Percentiles rank a stretch among this genome's conserved stretches.
phyloP scores from a whole-genome alignment of 768 basidiomycete genomes.

The Vararia minispora region DNA sequence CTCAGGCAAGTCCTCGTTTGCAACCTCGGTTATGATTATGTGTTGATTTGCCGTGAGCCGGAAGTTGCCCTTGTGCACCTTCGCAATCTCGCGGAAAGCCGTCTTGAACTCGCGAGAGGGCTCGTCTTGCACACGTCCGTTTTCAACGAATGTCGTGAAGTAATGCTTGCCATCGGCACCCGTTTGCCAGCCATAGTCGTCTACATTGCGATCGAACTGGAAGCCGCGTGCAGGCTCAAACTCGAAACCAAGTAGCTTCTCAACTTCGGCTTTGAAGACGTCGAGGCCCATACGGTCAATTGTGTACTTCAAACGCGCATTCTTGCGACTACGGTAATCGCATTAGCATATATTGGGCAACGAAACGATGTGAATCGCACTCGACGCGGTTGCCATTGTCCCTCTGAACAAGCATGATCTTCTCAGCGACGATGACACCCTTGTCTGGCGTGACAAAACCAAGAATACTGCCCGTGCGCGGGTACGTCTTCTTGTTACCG shows the following conservation, averaged over 20 bases:
- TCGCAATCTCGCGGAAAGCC: conserved; percentile 85
- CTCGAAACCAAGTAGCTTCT: conserved; percentile 72
- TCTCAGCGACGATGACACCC: conserved; percentile 79
- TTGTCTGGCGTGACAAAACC: conserved; percentile 91
- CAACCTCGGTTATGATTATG: conserved; percentile 75
- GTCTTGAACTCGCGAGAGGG: conserved; percentile 86
- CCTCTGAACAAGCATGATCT: conserved; percentile 86
- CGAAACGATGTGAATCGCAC: conserved; percentile 34
- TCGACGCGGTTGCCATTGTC: conserved; percentile 94
- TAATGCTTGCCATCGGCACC: conserved; percentile 85
- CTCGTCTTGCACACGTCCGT: conserved; percentile 94
- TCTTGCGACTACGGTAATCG: conserved; percentile 32
- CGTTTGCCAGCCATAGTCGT: conserved; percentile 89
- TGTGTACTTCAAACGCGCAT: conserved; percentile 92
- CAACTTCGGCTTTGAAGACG: conserved; percentile 81
- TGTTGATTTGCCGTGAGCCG: conserved; percentile 95
- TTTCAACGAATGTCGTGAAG: conserved; percentile 93
- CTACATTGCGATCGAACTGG: conserved; percentile 80
- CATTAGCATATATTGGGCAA: neutral
- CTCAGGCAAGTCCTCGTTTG: conserved; percentile 53
- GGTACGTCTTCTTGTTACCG: conserved; percentile 98
- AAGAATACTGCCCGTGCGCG: conserved; percentile 74
- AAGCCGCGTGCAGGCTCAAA: conserved; percentile 67
- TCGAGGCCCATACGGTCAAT: conserved; percentile 91
- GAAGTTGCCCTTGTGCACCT: conserved; percentile 90